Conservation (phyloP, 2,329 filamentous ascomycete species). For the Talaromyces sp. region DNA sequence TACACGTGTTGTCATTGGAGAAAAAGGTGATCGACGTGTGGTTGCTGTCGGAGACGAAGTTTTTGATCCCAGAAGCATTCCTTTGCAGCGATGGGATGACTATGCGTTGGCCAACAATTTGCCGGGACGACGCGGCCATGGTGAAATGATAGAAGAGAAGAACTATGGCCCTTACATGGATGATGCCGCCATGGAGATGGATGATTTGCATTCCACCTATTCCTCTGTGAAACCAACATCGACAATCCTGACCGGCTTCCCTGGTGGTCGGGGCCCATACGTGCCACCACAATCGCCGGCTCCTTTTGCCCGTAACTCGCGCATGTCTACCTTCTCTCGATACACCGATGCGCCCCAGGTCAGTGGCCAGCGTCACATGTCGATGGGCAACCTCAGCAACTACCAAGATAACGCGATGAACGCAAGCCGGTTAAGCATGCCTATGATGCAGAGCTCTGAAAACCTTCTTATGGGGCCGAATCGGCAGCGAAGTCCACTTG, state of each 20-base stretch:
- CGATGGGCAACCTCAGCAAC: slow-evolving; percentile 50
- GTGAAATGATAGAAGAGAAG: slow-evolving; percentile 57
- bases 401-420: slow-evolving; percentile 41
- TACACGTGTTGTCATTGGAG: slow-evolving; percentile 92
- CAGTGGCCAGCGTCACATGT: slow-evolving; percentile 48
- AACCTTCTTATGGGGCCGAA: slow-evolving; percentile 34
- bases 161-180: slow-evolving; percentile 60
- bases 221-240: slow-evolving; percentile 82
- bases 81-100: slow-evolving; percentile 94
- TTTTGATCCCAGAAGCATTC: slow-evolving; percentile 89
- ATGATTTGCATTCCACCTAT: slow-evolving; percentile 95
- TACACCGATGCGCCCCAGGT: slow-evolving; percentile 56
- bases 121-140: slow-evolving; percentile 76
- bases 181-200: slow-evolving; percentile 79
- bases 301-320: slow-evolving; percentile 64
- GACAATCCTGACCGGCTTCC: slow-evolving; percentile 81
- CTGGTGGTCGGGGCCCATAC: slow-evolving; percentile 57
- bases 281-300: slow-evolving; percentile 80
- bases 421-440: slow-evolving; percentile 33
- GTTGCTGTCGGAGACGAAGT: slow-evolving; percentile 75
- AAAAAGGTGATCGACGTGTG: slow-evolving; percentile 86
- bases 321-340: slow-evolving; percentile 60
- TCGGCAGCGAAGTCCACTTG: slow-evolving; percentile 45
- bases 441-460: slow-evolving; percentile 39
- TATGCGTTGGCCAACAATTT: slow-evolving; percentile 83